A percentile compares a stretch with the other conserved stretches of the same genome.
phyloP scores from a whole-genome alignment of 805 yeast genomes.

The Pichia sporocuriosa region DNA sequence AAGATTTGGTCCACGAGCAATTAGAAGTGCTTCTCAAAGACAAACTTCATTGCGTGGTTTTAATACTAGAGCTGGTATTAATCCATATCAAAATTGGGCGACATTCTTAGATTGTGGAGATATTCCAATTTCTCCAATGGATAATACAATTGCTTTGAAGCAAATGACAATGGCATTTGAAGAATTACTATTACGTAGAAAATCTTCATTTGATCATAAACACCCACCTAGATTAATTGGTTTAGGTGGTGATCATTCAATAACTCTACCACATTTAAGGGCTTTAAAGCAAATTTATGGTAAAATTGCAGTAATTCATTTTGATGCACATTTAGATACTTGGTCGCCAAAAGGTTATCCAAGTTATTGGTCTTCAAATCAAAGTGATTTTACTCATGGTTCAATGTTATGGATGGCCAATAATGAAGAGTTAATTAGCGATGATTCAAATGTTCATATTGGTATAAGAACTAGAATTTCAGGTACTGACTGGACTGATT shows the following conservation, averaged over 20 bases:
- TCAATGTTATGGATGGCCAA: conserved; percentile 81
- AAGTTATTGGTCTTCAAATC: conserved; percentile 27
- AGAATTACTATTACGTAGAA: conserved; percentile 39
- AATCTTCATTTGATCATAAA: conserved; percentile 19
- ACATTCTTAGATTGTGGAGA: conserved; percentile 49
- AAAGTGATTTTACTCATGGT: conserved; percentile 67
- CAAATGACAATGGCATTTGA: conserved; percentile 51
- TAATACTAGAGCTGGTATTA: conserved; percentile 48
- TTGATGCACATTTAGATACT: conserved; percentile 82
- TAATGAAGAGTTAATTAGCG: conserved; percentile 56
- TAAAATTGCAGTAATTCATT: conserved; percentile 65
- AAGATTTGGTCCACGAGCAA: conserved; percentile 73
- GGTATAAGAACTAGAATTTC: conserved; percentile 71
- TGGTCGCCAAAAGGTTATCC: conserved; percentile 72
- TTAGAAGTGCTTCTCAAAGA: conserved; percentile 62
- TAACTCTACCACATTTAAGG: conserved; percentile 65
- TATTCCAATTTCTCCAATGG: conserved; percentile 56
- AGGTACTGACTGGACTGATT: conserved; percentile 54
- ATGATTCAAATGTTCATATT: conserved; percentile 59
- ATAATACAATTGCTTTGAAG: conserved; percentile 43
- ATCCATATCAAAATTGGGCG: conserved; percentile 47
- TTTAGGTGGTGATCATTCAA: conserved; percentile 80
- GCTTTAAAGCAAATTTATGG: conserved; percentile 58
- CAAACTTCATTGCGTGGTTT: conserved; percentile 65
- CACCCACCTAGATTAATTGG: conserved; percentile 60